Conservation (phyloP, 768 basidiomycete species). For the Podaxis pistillaris region DNA sequence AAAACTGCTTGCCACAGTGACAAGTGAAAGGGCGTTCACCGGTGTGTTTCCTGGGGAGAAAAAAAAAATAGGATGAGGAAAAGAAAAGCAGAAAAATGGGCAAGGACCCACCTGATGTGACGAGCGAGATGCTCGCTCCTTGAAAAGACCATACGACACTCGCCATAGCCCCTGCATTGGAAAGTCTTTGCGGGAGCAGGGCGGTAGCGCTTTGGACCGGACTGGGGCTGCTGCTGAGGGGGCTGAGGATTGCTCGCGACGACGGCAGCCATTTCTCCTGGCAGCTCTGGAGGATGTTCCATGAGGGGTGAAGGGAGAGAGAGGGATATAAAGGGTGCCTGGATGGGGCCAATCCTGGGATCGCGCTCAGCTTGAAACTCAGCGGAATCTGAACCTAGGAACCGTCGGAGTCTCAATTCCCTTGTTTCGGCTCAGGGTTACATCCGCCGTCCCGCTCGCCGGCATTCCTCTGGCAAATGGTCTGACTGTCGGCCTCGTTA, state of each 20-base stretch:
- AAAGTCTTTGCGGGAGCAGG: constrained; percentile 92
- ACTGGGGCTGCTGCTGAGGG: constrained; percentile 18
- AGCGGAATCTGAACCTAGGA: constrained; percentile 8
- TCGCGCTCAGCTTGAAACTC: constrained; percentile 8
- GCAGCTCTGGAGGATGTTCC: constrained; percentile 10
- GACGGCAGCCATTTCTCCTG: constrained; percentile 12
- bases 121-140: constrained; percentile 94
- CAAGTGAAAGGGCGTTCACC: constrained; percentile 96
- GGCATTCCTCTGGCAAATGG: not conserved
- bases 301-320: constrained; percentile 9
- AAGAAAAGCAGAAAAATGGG: constrained; percentile 15
- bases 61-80: constrained; percentile 16
- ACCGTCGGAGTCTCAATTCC: constrained; percentile 13
- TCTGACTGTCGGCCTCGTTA: not conserved
- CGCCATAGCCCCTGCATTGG: constrained; percentile 91
- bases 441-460: not conserved
- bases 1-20: constrained; percentile 94
- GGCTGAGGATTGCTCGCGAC: constrained; percentile 10
- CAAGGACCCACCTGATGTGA: constrained; percentile 77
- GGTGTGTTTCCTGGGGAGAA: constrained; percentile 80
- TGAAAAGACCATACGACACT: constrained; percentile 96
- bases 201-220: constrained; percentile 61
- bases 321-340: constrained; percentile 13
- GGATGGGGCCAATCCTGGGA: constrained; percentile 8
- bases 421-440: constrained; percentile 7